A percentile compares a stretch with the other conserved stretches of the same genome.
phyloP scores from a whole-genome alignment of 2,329 filamentous ascomycete genomes.

The Aspergillus aculeatinus region DNA sequence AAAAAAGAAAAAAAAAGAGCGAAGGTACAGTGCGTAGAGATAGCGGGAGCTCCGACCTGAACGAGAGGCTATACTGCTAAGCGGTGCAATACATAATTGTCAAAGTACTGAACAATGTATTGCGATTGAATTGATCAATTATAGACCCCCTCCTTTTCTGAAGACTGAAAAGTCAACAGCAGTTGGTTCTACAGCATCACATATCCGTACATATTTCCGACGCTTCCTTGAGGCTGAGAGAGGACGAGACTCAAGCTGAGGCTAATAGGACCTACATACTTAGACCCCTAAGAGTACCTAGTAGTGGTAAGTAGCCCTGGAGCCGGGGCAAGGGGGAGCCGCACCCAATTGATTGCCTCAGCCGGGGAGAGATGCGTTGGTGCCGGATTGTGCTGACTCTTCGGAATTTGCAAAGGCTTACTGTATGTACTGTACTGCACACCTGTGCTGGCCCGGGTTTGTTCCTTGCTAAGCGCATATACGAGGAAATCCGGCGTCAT shows the following conservation, averaged over 20 bases:
- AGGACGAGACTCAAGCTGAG: too few relatives aligned
- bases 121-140: too few relatives aligned
- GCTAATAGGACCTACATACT: too few relatives aligned
- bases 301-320: constrained; percentile 2
- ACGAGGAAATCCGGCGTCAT: constrained; percentile 13
- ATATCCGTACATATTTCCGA: too few relatives aligned
- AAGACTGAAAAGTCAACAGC: too few relatives aligned
- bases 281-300: not conserved
- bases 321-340: constrained; percentile 17
- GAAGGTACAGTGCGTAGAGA: not conserved
- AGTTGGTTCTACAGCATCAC: too few relatives aligned
- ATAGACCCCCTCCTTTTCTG: too few relatives aligned
- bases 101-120: too few relatives aligned
- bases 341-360: constrained; percentile 22
- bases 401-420: not conserved
- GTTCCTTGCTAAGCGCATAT: constrained; percentile 14
- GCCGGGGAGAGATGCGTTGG: not conserved
- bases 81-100: too few relatives aligned
- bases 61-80: too few relatives aligned
- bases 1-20: not conserved
- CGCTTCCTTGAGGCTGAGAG: too few relatives aligned
- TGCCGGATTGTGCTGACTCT: constrained; percentile 15
- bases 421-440: not conserved
- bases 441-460: constrained; percentile 14
- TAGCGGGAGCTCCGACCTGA: too few relatives aligned